A percentile compares a stretch with the other conserved stretches of the same genome.
Conservation (phyloP, 345 rosid genomes). For the Gossypium herbaceum region DNA sequence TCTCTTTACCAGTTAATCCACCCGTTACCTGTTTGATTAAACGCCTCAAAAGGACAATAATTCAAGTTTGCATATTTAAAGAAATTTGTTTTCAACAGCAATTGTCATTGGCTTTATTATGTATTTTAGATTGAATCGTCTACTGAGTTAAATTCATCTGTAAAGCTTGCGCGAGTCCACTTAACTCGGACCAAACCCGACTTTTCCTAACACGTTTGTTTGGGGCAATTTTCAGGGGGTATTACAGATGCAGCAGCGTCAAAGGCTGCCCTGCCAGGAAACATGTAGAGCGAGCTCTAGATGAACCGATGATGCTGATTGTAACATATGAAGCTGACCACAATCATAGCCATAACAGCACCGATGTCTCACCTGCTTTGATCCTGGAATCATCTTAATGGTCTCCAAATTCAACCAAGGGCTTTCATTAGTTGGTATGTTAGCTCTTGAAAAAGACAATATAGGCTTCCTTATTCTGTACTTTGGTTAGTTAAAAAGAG, state of each 20-base stretch:
- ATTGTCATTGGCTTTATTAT: constrained; percentile 15
- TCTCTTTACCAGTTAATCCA: background rate
- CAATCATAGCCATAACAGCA: constrained; percentile 37
- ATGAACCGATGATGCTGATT: constrained; percentile 70
- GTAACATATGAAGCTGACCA: constrained; percentile 91
- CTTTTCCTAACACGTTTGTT: constrained; percentile 2
- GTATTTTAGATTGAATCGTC: background rate
- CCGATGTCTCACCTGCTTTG: constrained; percentile 32
- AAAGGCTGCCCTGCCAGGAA: constrained; percentile 91
- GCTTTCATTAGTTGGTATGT: constrained; percentile 17
- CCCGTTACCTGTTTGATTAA: constrained; percentile 24
- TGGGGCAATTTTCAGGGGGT: constrained; percentile 46
- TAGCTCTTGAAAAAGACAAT: constrained; percentile 14
- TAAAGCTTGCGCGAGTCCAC: background rate
- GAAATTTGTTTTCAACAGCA: constrained; percentile 1
- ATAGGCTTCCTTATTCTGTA: constrained; percentile 33
- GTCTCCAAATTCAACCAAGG: background rate
- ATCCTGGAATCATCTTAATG: constrained; percentile 56
- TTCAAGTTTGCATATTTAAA: constrained; percentile 1
- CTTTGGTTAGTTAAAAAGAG: constrained; percentile 2
- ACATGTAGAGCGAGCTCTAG: constrained; percentile 82
- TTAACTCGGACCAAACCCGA: constrained; percentile 19
- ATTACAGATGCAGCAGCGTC: constrained; percentile 88
- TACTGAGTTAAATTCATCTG: constrained; percentile 16
- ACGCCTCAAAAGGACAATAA: background rate